Evolutionary conservation across 805 yeast species (phyloP), one percentile per base, ranked within the genome.

Genomic region (Pichia insulana): DNA sequence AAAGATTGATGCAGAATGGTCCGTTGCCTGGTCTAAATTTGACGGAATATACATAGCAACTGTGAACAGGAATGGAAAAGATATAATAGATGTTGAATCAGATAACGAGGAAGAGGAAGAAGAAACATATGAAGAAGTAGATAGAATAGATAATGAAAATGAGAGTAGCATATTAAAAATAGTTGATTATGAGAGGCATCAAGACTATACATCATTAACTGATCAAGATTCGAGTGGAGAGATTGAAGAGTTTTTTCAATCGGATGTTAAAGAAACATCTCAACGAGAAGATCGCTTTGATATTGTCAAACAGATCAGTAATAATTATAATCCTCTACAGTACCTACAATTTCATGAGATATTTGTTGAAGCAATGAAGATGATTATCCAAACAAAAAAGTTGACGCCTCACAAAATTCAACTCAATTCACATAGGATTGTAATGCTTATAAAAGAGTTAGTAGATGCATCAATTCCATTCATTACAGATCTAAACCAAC

Each of bases 381-480:
- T 63, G 20, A 74, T 70, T 50, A 60, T 75, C 34, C 72, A 72
- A 18, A 45, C 55, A 3, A 44, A 59, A 3, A 79, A 79, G 2
- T 55, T 88, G 26, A 69, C 76, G 2, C 59, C 75, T 2, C 55
- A 72, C 20, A 82, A 79, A 50, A 62, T 92, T 10, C 80, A 74
- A 41, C 73, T 81, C 36, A 82, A 87, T 54, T 72, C 71, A 49
- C 94, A 87, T 54, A 76, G 83, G 2, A 61, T 88, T 36, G 71
- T 83, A 27, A 65, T 87, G 51, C 61, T 90, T 30, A 63, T 89
- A 46, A 82, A 78, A 53, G 92, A 84, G 55, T 76, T 85, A 77
- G 55, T 88, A 12, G 95, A 86, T 51, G 80, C 76, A 32, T 89
- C 90, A 3, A 68, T 71, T 28, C 95, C 96, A 2, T 74, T 74